Base-by-base conservation (phyloP, 805 yeast species). In the Candida qinlingensis region DNA sequence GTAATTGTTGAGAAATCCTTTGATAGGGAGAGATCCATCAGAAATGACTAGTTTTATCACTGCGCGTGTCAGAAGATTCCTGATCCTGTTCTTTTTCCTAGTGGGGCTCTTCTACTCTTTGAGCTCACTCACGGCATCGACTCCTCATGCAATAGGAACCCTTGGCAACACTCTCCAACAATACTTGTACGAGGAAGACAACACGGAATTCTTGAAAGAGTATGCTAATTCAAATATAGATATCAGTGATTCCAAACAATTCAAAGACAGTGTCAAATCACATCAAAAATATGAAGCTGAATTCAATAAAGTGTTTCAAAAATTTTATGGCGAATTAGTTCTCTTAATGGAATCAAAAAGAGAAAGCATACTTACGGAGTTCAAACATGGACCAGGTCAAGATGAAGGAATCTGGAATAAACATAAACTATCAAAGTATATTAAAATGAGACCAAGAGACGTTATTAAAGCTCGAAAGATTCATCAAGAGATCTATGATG, bases 381-480 rank as follows among this genome's bases (percentile, higher is more conserved):
- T 8, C 34, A 31, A 31, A 8, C 11, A 31, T 8, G 11, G 34
- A 11, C 8, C 34, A 8, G 34, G 11, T 8, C 11, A 31, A 8
- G 34, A 8, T 31, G 34, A 11, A 31, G 11, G 34, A 8, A 11
- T 31, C 2, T 67, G 81, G 35, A 71, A 72, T 43, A 61, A 80
- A 37, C 26, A 36, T n/a, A 44, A 49, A 31, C 46, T 54, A 4
- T 19, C 43, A 25, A 43, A 44, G 12, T 53, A 31, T 11, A 8
- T 31, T 8, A 8, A 31, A 31, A 31, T 31, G 34, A 31, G 11
- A 11, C 34, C 34, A 31, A 31, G 11, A 31, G 34, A 31, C 34
- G 11, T 31, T 11, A 11, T 8, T 8, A 31, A 8, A 31, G 34
- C 34, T 31, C 34, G 34, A 2, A 31, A 34, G 8, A 13, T 11